A percentile compares a stretch with the other conserved stretches of the same genome.
Conservation (phyloP, 306 rosid genomes). For the Cyclanthera cordifolia region DNA sequence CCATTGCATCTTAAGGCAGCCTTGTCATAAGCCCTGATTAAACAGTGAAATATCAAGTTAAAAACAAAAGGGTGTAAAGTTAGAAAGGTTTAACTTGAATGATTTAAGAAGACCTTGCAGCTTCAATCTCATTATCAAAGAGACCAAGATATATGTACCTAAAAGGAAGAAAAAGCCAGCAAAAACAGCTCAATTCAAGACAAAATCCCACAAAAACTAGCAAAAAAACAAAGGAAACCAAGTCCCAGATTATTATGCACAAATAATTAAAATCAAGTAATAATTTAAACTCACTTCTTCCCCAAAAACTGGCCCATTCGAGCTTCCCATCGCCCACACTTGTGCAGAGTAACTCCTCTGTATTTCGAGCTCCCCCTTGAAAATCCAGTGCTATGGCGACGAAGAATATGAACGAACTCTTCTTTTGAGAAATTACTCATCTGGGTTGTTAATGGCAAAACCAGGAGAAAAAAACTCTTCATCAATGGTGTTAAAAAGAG, state of each 20-base stretch:
- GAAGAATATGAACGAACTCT: conserved; percentile 80
- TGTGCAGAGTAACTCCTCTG: conserved; percentile 89
- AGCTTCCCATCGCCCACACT: conserved; percentile 98
- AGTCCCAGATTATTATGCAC: background rate
- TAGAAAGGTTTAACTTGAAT: background rate
- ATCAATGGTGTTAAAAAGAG: background rate
- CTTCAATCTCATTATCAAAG: conserved; percentile 81
- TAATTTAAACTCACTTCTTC: conserved; percentile 50
- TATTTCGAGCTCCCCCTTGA: conserved; percentile 84
- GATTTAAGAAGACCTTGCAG: conserved; percentile 65
- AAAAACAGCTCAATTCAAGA: conserved; percentile 20
- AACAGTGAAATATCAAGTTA: conserved; percentile 14
- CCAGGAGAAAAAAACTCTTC: background rate
- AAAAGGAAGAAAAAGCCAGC: conserved; percentile 13
- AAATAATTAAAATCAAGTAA: background rate
- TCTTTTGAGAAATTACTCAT: conserved; percentile 73
- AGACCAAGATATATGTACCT: conserved; percentile 95
- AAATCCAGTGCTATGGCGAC: conserved; percentile 87
- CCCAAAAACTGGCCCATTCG: conserved; percentile 96
- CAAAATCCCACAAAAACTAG: background rate
- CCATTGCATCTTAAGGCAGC: conserved; percentile 88
- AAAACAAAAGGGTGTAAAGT: background rate
- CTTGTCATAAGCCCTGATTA: conserved; percentile 74
- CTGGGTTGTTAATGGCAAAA: no score
- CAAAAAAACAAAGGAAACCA: background rate